Percentiles rank a stretch among this genome's conserved stretches.
Evolutionary conservation across 176 grass and related monocot genomes (phyloP).

Genomic region (Aechmea fasciata): DNA sequence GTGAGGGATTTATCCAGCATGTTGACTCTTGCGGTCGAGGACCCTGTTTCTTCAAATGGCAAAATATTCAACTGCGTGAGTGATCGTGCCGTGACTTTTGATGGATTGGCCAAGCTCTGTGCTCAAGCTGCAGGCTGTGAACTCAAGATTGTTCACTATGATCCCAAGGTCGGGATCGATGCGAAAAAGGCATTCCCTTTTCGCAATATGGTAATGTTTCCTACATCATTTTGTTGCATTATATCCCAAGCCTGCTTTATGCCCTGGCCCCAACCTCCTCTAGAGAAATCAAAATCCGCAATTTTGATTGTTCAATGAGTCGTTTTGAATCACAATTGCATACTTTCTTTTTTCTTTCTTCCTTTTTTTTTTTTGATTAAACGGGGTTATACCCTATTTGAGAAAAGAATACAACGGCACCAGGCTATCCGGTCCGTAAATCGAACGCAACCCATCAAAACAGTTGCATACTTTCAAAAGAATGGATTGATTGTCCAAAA

Average conservation of each 20-base stretch:
- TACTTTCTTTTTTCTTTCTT: too few relatives aligned
- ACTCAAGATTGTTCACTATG: slow-evolving; percentile 47
- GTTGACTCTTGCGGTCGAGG: slow-evolving; percentile 57
- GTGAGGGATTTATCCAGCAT: slow-evolving; percentile 74
- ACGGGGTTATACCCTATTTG: too few relatives aligned
- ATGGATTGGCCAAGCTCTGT: slow-evolving; percentile 67
- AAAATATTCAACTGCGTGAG: slow-evolving; percentile 71
- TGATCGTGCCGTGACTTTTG: slow-evolving; percentile 80
- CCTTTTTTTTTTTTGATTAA: too few relatives aligned
- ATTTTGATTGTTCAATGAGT: neutral
- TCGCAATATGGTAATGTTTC: slow-evolving; percentile 63
- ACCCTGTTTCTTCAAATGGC: slow-evolving; percentile 34
- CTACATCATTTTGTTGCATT: neutral
- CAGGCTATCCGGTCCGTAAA: too few relatives aligned
- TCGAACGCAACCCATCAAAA: too few relatives aligned
- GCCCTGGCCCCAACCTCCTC: too few relatives aligned
- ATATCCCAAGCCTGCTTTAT: neutral
- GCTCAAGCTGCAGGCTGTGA: slow-evolving; percentile 43
- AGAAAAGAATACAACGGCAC: too few relatives aligned
- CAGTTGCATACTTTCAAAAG: too few relatives aligned
- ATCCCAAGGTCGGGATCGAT: slow-evolving; percentile 66
- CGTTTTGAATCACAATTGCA: too few relatives aligned
- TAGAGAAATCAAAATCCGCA: too few relatives aligned
- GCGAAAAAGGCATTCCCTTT: slow-evolving; percentile 86
- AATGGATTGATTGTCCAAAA: too few relatives aligned